A percentile compares a stretch with the other conserved stretches of the same genome.
Evolutionary conservation across 2,329 filamentous ascomycete genomes (phyloP).

Genomic region (Colletotrichum godetiae): DNA sequence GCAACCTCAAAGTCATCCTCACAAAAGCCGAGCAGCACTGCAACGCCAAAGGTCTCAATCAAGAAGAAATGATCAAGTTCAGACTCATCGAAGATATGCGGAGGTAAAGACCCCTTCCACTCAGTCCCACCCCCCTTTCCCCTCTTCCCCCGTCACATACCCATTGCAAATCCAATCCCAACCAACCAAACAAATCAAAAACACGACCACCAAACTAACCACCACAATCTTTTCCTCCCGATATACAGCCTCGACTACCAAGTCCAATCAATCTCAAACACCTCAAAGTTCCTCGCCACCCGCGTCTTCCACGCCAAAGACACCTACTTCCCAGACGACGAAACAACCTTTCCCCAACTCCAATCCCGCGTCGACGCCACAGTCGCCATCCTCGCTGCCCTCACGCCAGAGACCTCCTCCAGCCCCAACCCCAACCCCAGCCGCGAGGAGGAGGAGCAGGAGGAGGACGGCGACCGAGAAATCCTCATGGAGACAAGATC

Average conservation of each 20-base stretch:
- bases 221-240: not conserved
- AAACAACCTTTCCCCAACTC: constrained; percentile 31
- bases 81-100: constrained; percentile 38
- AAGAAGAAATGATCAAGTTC: constrained; percentile 37
- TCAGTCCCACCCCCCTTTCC: not conserved
- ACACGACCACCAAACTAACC: not conserved
- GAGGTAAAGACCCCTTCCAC: constrained; percentile 17
- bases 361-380: constrained; percentile 36
- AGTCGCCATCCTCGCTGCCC: constrained; percentile 44
- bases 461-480: constrained; percentile 23
- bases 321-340: constrained; percentile 35
- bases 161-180: not conserved
- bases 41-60: constrained; percentile 15
- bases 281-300: constrained; percentile 36
- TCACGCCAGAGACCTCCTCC: constrained; percentile 31
- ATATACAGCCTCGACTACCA: constrained; percentile 36
- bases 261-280: constrained; percentile 38
- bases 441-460: constrained; percentile 38
- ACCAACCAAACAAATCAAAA: too few relatives aligned
- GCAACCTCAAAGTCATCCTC: constrained; percentile 39
- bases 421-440: not conserved
- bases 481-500: constrained; percentile 40
- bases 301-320: constrained; percentile 31
- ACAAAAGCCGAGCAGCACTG: constrained; percentile 30
- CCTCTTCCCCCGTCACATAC: not conserved